Percentiles rank a stretch among this genome's conserved stretches.
phyloP scores from a whole-genome alignment of 2,329 filamentous ascomycete species.

The Hysterium pulicare region DNA sequence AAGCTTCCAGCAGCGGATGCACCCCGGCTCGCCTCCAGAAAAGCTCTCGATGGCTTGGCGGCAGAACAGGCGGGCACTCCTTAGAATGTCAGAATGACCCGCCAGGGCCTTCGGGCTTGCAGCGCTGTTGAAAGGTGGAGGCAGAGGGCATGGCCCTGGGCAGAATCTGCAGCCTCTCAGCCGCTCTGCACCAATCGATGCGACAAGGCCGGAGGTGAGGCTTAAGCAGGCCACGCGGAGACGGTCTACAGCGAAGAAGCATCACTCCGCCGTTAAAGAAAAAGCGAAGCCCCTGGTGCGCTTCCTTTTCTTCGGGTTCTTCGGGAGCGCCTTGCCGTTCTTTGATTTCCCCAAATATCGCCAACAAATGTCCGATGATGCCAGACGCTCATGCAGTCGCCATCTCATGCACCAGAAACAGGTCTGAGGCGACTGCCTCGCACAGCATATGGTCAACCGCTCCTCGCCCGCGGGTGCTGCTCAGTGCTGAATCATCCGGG shows the following conservation, averaged over 20 bases:
- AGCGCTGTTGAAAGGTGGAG: neutral
- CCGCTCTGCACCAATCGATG: too few relatives aligned
- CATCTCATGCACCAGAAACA: too few relatives aligned
- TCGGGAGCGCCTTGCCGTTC: constrained; percentile 4
- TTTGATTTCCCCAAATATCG: too few relatives aligned
- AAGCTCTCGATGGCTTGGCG: constrained; percentile 5
- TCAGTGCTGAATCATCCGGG: too few relatives aligned
- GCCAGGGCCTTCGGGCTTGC: neutral
- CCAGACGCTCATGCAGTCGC: too few relatives aligned
- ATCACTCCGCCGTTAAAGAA: too few relatives aligned
- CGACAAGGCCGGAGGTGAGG: neutral
- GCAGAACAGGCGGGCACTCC: constrained; percentile 1
- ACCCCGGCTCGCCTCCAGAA: constrained; percentile 12
- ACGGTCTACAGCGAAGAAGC: too few relatives aligned
- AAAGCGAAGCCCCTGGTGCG: neutral
- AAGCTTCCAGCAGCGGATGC: constrained; percentile 9
- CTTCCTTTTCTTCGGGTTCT: neutral
- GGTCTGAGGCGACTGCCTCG: too few relatives aligned
- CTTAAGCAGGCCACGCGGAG: neutral
- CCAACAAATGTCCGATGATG: too few relatives aligned
- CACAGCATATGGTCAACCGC: neutral
- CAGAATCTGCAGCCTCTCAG: too few relatives aligned
- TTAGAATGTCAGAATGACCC: constrained; percentile 3
- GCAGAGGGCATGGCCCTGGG: too few relatives aligned
- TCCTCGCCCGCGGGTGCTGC: too few relatives aligned